Evolutionary conservation across 2,329 filamentous ascomycete species (phyloP), one percentile per base, ranked within the genome.

Genomic region (Phoma sp.): DNA sequence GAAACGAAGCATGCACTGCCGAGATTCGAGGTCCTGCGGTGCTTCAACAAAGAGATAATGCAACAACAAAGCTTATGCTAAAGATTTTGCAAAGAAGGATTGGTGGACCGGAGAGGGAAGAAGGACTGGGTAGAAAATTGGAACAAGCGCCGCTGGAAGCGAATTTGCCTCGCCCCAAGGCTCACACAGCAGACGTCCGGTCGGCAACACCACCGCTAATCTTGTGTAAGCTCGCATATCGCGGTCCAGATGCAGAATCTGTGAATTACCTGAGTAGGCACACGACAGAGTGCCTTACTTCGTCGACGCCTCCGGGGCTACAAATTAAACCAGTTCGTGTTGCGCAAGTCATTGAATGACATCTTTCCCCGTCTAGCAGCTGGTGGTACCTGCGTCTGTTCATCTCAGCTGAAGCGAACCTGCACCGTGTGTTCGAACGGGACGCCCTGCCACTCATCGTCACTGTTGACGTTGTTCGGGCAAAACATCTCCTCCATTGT

Each of bases 401-500:
- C 40, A 36, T 8, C 25, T 52, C 43, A 55, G 44, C 41, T 50
- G 42, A 24, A 35, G 48, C 38, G 33, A 25, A 10, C 35, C 36
- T 36, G 35, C 36, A 38, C 38, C 30, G 39, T 52, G 60, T 61
- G 55, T 60, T 60, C 61, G 55, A 49, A 58, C 22, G 33, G 52
- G 38, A 51, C 11, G 33, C 48, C 24, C 41, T 43, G 44, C 45
- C 47, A 50, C 22, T 35, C 42, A 60, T 59, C 61, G 61, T 66
- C 61, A 65, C 58, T 45, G 27, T 61, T 63, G 60, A 61, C 62
- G 60, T 60, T 59, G 33, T 55, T 39, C 47, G 46, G 44, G 49
- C 55, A 57, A 55, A 47, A 53, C 42, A 50, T 52, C 43, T 38
- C 42, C 44, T 32, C 24, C n/a, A 32, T 9, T 38, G 54, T 46